Evolutionary conservation across 352 stramenopile species (phyloP), one percentile per base, ranked within the genome.

Genomic region (Peronospora destructor): DNA sequence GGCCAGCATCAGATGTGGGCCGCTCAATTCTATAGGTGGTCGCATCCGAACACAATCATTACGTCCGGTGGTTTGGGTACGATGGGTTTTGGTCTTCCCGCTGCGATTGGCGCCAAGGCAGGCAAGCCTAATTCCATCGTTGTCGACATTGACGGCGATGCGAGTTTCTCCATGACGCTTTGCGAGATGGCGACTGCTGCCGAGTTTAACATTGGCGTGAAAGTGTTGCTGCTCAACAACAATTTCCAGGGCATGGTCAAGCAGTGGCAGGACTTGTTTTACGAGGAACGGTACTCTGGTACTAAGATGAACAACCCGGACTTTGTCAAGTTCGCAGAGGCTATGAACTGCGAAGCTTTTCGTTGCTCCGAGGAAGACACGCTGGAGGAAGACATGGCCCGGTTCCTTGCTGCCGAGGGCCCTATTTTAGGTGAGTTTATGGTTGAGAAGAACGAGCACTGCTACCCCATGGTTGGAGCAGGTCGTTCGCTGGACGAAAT

Each of bases 161-260:
- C 90, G 16, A 96, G 80, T 45, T 98, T 98, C 64, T 95, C 94
- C 59, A 98, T 98, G 94, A 98, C 92, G 49, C 89, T 97, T 44
- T 96, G 85, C 4, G 94, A 98, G 69, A 91, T 98, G 59, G 94
- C 95, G 32, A 98, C 94, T 2, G 87, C 95, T 21, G 90, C 86
- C 11, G 87, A 97, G 63, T 92, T 94, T 60, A 89, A 91, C 57
- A 91, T 98, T 28, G 83, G 82, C 21, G 85, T 98, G 16, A 98
- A 98, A 68, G 85, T 98, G 48, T 66, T 98, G 43, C 76, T 98
- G 55, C 70, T 98, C 23, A 96, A 98, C 65, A 98, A 98, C 65
- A 81, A 97, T 61, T 94, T 91, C 59, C 94, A 98, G 76, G 95
- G 95, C 63, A 98, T 98, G 94, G 94, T 98, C 45, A 96, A 98